Evolutionary conservation across 805 yeast genomes (phyloP).

Genomic region (Wickerhamiella qilinensis): DNA sequence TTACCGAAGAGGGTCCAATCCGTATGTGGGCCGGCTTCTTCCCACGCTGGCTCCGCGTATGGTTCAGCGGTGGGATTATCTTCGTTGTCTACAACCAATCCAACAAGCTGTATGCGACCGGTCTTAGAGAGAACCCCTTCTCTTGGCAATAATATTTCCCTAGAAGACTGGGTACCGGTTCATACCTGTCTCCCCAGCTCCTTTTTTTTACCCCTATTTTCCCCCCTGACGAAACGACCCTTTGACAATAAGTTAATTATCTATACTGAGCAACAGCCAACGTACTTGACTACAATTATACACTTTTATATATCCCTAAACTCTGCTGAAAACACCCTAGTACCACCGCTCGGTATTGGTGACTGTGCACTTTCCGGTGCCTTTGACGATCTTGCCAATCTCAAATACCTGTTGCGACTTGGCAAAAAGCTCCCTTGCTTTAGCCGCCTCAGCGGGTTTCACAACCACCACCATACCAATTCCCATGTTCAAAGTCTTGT

Average conservation of each 20-base stretch:
- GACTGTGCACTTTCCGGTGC: constrained; percentile 26
- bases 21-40: constrained; percentile 24
- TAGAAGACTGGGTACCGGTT: neutral
- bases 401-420: constrained; percentile 63
- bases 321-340: constrained; percentile 9
- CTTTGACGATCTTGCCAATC: constrained; percentile 44
- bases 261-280: no score
- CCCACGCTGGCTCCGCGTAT: constrained; percentile 56
- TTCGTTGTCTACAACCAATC: constrained; percentile 38
- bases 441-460: constrained; percentile 45
- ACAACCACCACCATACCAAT: constrained; percentile 92
- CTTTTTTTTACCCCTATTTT: no score
- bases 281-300: no score
- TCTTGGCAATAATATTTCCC: neutral
- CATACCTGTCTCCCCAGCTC: neutral
- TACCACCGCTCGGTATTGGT: constrained; percentile 22
- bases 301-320: neutral
- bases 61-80: constrained; percentile 55
- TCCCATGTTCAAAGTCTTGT: constrained; percentile 91
- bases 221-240: no score
- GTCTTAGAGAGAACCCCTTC: constrained; percentile 13
- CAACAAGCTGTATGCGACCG: constrained; percentile 6
- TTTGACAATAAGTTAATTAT: no score
- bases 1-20: constrained; percentile 25
- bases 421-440: constrained; percentile 34